Conservation (phyloP, 164 flowering plant genomes). For the Nymphaea colorata region DNA sequence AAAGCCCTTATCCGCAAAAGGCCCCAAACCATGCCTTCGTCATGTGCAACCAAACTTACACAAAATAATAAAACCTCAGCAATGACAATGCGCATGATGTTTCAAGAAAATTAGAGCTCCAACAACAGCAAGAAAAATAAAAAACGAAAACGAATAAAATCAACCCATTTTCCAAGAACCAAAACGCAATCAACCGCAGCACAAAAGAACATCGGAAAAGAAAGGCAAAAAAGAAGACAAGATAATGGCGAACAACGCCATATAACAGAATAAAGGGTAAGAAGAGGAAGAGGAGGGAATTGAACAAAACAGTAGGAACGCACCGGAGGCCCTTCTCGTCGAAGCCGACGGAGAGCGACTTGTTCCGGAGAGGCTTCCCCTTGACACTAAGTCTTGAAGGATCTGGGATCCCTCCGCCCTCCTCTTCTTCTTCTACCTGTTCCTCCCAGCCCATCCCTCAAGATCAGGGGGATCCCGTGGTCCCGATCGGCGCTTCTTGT, state of each 20-base stretch:
- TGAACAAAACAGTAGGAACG: not conserved
- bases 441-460: not conserved
- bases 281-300: not conserved
- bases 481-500: too few species aligned
- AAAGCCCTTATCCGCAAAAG: too few species aligned
- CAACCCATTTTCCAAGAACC: not conserved
- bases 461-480: not conserved
- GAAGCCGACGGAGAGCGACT: constrained; percentile 4
- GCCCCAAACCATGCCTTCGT: too few species aligned
- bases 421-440: not conserved
- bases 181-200: not conserved
- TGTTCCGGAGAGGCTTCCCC: constrained; percentile 4
- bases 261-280: too few species aligned
- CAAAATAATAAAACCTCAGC: too few species aligned
- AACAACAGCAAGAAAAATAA: too few species aligned
- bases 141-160: too few species aligned
- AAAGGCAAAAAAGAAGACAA: not conserved
- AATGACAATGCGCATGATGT: too few species aligned
- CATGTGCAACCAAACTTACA: too few species aligned
- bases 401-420: not conserved
- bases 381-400: not conserved
- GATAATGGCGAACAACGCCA: not conserved
- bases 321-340: constrained; percentile 6
- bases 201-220: not conserved
- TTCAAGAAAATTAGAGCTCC: too few species aligned